phyloP scores from a whole-genome alignment of 345 rosid species.

The Clarkia xantiana region DNA sequence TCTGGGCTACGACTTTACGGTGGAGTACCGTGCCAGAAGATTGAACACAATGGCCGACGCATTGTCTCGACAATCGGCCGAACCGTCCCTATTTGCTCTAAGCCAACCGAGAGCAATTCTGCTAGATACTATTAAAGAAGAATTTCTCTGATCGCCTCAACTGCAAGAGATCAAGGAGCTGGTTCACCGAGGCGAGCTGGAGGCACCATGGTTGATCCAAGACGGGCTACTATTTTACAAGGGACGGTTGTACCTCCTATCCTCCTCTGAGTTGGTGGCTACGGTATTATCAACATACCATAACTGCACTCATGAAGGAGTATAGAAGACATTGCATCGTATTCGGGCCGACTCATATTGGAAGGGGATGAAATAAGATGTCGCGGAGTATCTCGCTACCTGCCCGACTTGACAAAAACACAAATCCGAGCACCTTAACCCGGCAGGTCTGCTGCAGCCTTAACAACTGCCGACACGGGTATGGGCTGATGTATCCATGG shows the following conservation, averaged over 20 bases:
- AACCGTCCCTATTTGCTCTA: too few relatives aligned
- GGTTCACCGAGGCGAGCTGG: too few relatives aligned
- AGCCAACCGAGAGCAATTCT: neutral
- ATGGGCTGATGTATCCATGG: too few relatives aligned
- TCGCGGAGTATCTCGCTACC: neutral
- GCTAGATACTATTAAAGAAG: neutral
- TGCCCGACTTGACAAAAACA: neutral
- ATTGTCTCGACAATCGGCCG: too few relatives aligned
- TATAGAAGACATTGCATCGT: neutral
- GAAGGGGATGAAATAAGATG: neutral
- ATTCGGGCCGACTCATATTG: neutral
- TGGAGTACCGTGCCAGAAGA: too few relatives aligned
- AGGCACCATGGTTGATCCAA: too few relatives aligned
- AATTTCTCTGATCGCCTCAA: neutral
- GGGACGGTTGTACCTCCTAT: too few relatives aligned
- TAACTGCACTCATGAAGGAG: too few relatives aligned
- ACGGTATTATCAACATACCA: too few relatives aligned
- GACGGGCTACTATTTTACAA: too few relatives aligned
- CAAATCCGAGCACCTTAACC: conserved; percentile 3
- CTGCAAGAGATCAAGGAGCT: neutral
- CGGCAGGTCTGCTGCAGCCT: conserved; percentile 3
- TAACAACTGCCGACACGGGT: neutral
- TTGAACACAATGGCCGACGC: conserved; percentile 1
- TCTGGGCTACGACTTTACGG: conserved; percentile 2
- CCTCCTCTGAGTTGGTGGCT: too few relatives aligned